phyloP scores from a whole-genome alignment of 345 rosid species.

The Crucihimalaya himalaica region DNA sequence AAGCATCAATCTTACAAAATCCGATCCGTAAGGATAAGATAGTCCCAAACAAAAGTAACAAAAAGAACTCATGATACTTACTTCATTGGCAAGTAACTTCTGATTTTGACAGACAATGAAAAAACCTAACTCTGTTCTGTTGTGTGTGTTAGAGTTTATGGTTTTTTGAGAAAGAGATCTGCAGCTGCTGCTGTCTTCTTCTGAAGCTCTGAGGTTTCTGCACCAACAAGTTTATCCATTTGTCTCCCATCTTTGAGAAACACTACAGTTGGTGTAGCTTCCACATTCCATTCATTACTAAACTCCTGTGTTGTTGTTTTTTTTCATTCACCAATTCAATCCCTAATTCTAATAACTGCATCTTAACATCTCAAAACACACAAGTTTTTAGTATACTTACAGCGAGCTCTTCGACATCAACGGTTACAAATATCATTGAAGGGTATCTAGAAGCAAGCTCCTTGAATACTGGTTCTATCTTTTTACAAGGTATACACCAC shows the following conservation, averaged over 20 bases:
- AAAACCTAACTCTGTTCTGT: slow-evolving; percentile 15
- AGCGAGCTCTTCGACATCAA: slow-evolving; percentile 65
- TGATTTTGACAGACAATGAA: slow-evolving; percentile 20
- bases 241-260: slow-evolving; percentile 63
- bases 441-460: slow-evolving; percentile 64
- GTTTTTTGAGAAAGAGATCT: slow-evolving; percentile 21
- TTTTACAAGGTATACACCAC: slow-evolving; percentile 68
- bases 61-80: slow-evolving; percentile 6
- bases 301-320: slow-evolving; percentile 52
- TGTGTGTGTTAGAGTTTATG: slow-evolving; percentile 7
- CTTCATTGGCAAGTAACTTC: slow-evolving; percentile 35
- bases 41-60: neutral
- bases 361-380: neutral
- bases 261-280: slow-evolving; percentile 70
- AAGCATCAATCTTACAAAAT: neutral
- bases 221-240: slow-evolving; percentile 72
- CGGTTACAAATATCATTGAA: slow-evolving; percentile 55
- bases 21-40: neutral
- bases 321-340: slow-evolving; percentile 6
- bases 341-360: neutral
- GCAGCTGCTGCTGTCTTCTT: slow-evolving; percentile 56
- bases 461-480: slow-evolving; percentile 49
- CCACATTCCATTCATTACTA: slow-evolving; percentile 62
- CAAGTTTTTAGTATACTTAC: slow-evolving; percentile 46
- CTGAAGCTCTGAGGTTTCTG: slow-evolving; percentile 60